phyloP scores from a whole-genome alignment of 768 basidiomycete species.

The Floccularia luteovirens region DNA sequence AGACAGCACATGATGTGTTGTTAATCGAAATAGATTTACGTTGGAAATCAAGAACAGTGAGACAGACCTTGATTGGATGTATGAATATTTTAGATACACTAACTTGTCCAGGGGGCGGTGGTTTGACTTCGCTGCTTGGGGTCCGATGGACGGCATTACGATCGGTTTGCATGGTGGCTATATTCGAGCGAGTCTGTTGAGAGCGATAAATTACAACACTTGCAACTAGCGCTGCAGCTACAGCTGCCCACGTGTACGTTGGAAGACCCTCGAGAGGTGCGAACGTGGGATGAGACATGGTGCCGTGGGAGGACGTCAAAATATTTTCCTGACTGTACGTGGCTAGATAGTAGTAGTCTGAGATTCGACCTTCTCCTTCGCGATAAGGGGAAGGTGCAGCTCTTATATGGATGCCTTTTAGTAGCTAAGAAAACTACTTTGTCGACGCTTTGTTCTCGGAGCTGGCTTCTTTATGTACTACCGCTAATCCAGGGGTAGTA shows the following conservation, averaged over 20 bases:
- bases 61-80: conserved; percentile 61
- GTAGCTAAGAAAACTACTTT: too few relatives aligned
- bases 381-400: too few relatives aligned
- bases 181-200: not conserved
- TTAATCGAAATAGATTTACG: conserved; percentile 1
- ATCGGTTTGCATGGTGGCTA: not conserved
- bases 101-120: conserved; percentile 17
- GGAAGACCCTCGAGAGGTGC: not conserved
- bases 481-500: too few relatives aligned
- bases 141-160: not conserved
- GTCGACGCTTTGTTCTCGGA: too few relatives aligned
- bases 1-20: not conserved
- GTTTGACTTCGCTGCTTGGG: not conserved
- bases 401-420: too few relatives aligned
- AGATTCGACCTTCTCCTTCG: too few relatives aligned
- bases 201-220: not conserved
- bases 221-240: not conserved
- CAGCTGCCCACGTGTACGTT: conserved; percentile 7
- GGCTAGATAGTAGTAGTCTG: too few relatives aligned
- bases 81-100: conserved; percentile 51
- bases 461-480: too few relatives aligned
- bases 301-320: not conserved
- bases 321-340: too few relatives aligned
- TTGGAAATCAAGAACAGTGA: not conserved
- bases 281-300: not conserved